Conservation (phyloP, 495 filamentous ascomycete species). For the Chaetomium fimeti region DNA sequence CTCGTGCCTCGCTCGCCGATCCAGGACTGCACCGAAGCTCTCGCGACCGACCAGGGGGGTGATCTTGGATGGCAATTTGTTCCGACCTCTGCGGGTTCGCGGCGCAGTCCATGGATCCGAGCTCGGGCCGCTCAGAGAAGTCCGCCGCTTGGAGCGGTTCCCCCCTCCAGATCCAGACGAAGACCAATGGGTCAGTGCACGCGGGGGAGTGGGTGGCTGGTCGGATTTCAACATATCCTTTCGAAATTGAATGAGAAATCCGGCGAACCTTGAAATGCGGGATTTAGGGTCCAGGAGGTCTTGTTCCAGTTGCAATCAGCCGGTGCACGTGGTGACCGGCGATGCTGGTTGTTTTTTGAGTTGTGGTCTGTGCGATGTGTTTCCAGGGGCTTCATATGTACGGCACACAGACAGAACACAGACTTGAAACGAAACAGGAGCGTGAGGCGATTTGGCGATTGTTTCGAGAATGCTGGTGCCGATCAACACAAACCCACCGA, state of each 20-base stretch:
- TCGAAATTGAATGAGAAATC: not conserved
- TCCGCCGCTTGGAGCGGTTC: not conserved
- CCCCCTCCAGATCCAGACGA: not conserved
- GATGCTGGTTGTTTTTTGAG: not conserved
- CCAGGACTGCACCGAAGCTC: slow-evolving; percentile 1
- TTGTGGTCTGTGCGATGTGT: slow-evolving; percentile 14
- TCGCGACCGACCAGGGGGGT: not conserved
- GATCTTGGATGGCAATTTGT: not conserved
- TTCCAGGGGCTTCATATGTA: slow-evolving; percentile 24
- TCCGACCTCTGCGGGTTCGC: slow-evolving; percentile 9
- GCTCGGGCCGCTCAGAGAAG: slow-evolving; percentile 3
- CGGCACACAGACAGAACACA: slow-evolving; percentile 4
- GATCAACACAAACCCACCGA: not conserved
- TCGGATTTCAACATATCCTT: not conserved
- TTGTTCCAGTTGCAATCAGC: slow-evolving; percentile 10
- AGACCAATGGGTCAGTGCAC: not conserved
- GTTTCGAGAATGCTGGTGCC: slow-evolving; percentile 14
- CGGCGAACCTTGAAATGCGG: not conserved
- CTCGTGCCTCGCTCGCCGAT: not conserved
- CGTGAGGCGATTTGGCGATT: not conserved
- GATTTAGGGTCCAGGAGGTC: slow-evolving; percentile 2
- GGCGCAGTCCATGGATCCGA: slow-evolving; percentile 16
- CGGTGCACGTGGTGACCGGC: not conserved
- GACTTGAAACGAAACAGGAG: slow-evolving; percentile 29
- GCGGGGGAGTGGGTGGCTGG: not conserved